Conservation (phyloP, 805 yeast genomes). For the Saccharomycopsis schoenii region DNA sequence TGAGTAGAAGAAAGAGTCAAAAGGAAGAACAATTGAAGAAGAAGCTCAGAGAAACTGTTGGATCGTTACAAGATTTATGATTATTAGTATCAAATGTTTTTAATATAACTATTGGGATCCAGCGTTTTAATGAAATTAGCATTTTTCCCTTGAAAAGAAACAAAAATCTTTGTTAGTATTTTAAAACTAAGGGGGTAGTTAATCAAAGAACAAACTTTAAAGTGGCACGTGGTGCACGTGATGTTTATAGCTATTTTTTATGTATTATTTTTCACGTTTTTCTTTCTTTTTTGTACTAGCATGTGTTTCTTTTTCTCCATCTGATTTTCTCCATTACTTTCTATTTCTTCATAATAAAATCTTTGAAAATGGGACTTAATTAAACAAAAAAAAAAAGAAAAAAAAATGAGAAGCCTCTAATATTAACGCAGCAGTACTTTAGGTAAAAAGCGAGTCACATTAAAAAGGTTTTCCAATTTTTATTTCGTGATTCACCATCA, state of each 20-base stretch:
- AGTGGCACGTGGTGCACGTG: background rate
- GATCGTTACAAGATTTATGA: background rate
- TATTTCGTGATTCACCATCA: no score
- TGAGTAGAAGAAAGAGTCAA: constrained; percentile 34
- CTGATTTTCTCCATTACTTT: background rate
- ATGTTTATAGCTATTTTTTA: background rate
- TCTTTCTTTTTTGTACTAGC: no score
- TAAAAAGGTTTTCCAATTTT: background rate
- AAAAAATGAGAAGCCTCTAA: no score
- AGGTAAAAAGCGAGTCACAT: background rate
- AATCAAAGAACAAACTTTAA: background rate
- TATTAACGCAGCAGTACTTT: no score
- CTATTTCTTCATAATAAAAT: background rate
- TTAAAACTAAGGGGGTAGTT: background rate
- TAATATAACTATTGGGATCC: background rate
- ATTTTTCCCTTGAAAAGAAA: background rate
- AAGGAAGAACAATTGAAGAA: constrained; percentile 34
- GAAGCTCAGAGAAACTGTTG: constrained; percentile 19
- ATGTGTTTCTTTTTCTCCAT: background rate
- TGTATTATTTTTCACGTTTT: background rate
- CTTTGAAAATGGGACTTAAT: background rate
- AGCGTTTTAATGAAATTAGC: background rate
- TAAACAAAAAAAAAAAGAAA: no score
- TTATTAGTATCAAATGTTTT: background rate
- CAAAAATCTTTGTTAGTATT: background rate